Evolutionary conservation across 768 basidiomycete species (phyloP), one percentile per base, ranked within the genome.

Genomic region (Tricholoma sp.): DNA sequence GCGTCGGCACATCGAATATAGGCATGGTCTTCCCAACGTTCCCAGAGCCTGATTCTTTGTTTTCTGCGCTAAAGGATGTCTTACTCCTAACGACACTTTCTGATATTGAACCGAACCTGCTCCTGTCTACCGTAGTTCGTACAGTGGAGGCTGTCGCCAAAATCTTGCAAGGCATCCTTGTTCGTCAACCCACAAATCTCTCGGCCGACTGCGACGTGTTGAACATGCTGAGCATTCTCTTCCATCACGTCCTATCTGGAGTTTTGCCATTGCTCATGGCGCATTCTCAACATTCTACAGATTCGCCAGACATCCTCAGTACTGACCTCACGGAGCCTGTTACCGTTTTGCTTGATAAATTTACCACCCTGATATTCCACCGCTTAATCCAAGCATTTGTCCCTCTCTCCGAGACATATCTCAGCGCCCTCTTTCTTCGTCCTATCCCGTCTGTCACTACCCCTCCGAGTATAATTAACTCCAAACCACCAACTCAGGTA

Each of bases 31-130:
- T 61, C 13, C 44, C 59, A 6, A 55, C 41, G 24, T 37, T 61
- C 13, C 24, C 60, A 50, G 56, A 49, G 17, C 50, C 59, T 17
- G 56, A 65, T 20, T 66, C 63, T 34, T 53, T 72, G 17, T 64
- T 74, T 50, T 61, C 66, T 32, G 54, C 61, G 20, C 56, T 75
- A 56, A 68, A 72, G 34, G 60, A 62, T 24, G 69, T 74, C 44
- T 57, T 65, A 32, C 69, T 65, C 50, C 58, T 74, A 32, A 62
- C 61, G 20, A 61, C 68, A 31, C 53, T 67, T 13, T 61, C 68
- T 50, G 57, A 59, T 17, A 58, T 65, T 50, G 66, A 67, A 44
- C 53, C 58, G 48, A 60, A 59, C 3, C 58, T 68, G 6, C 62
- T 75, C 32, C 39, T 69, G 17, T 66, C 71, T 31, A 66, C 64